Conservation (phyloP, 139 green algal species). For the Chlamydomonas applanata region DNA sequence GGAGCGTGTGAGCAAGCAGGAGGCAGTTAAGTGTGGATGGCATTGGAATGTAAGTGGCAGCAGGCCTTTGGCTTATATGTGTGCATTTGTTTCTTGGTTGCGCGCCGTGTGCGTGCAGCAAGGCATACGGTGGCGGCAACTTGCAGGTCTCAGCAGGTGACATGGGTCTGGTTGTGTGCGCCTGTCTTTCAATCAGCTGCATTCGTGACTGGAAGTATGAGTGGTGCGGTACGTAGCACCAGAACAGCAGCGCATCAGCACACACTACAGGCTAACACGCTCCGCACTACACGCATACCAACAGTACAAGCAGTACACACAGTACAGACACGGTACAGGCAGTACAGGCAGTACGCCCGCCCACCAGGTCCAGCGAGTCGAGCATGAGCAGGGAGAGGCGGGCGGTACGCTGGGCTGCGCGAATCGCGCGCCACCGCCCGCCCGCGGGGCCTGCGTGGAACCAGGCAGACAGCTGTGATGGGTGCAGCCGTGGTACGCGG, state of each 20-base stretch:
- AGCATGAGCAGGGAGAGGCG: conserved; percentile 78
- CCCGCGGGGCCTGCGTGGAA: conserved; percentile 51
- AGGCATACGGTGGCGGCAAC: too few species aligned
- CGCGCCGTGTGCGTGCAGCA: too few species aligned
- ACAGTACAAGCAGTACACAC: too few species aligned
- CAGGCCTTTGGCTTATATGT: not conserved
- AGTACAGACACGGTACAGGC: too few species aligned
- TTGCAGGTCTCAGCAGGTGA: too few species aligned
- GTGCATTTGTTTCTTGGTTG: conserved; percentile 6
- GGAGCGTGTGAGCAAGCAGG: not conserved
- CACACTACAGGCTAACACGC: too few species aligned
- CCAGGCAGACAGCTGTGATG: conserved; percentile 72
- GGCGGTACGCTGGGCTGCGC: conserved; percentile 23
- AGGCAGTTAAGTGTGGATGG: not conserved
- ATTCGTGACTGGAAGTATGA: too few species aligned
- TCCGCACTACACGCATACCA: not conserved
- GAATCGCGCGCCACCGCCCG: conserved; percentile 47
- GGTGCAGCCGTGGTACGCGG: conserved; percentile 68
- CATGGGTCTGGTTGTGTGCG: too few species aligned
- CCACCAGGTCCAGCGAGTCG: conserved; percentile 86
- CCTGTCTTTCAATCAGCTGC: too few species aligned
- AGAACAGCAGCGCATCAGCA: too few species aligned
- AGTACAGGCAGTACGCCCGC: not conserved
- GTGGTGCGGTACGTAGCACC: too few species aligned
- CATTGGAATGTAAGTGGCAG: not conserved